phyloP scores from a whole-genome alignment of 805 yeast genomes.

The Alloascoidea hylecoeti region DNA sequence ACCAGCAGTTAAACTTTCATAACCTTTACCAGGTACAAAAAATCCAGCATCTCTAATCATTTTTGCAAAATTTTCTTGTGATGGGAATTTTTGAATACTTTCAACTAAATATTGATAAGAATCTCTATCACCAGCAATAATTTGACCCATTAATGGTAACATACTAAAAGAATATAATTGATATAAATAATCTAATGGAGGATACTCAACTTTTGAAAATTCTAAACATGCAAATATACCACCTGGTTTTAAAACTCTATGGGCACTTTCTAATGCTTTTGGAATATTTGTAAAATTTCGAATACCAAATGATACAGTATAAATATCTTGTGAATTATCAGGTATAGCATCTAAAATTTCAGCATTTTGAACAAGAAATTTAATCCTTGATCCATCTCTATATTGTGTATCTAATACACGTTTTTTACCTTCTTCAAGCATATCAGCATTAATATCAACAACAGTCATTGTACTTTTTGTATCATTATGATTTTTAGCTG shows the following conservation, averaged over 20 bases:
- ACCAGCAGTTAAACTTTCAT: constrained; percentile 89
- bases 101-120: constrained; percentile 95
- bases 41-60: constrained; percentile 96
- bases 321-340: constrained; percentile 83
- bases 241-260: constrained; percentile 91
- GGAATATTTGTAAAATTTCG: constrained; percentile 93
- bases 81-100: constrained; percentile 83
- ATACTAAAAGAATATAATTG: constrained; percentile 80
- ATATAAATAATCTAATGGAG: constrained; percentile 59
- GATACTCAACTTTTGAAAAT: constrained; percentile 79
- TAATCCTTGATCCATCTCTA: constrained; percentile 37
- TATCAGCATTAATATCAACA: constrained; percentile 91
- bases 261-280: constrained; percentile 89
- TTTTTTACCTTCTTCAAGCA: constrained; percentile 84
- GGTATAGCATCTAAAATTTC: constrained; percentile 74
- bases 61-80: constrained; percentile 76
- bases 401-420: constrained; percentile 54
- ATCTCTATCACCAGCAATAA: constrained; percentile 89
- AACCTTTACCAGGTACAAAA: constrained; percentile 79
- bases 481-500: constrained; percentile 66
- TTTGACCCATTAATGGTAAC: constrained; percentile 90
- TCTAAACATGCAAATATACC: constrained; percentile 96
- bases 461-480: constrained; percentile 68
- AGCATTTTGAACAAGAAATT: constrained; percentile 85
- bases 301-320: constrained; percentile 94